Evolutionary conservation across 176 grass and related monocot species (phyloP).

Genomic region (Carex myosuroides): DNA sequence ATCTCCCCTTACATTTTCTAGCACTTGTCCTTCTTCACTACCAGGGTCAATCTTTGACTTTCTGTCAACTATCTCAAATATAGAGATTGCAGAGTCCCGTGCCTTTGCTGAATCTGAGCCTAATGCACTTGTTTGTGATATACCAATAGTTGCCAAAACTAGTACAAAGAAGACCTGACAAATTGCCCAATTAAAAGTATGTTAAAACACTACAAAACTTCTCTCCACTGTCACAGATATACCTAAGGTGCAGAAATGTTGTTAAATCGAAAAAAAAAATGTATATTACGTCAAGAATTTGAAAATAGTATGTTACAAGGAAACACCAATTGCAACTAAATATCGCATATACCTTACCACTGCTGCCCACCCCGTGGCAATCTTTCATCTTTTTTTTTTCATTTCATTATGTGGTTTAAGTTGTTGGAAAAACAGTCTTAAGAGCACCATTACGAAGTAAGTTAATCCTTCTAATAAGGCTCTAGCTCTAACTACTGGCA

Average conservation of each 20-base stretch:
- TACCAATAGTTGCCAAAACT: constrained; percentile 36
- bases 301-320: not conserved
- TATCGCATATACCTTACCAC: not conserved
- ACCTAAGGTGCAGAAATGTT: not conserved
- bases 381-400: not conserved
- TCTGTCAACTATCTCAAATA: constrained; percentile 47
- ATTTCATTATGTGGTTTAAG: not conserved
- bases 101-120: constrained; percentile 40
- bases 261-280: not conserved
- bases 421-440: not conserved
- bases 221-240: not conserved
- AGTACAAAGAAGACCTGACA: constrained; percentile 38
- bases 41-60: constrained; percentile 32
- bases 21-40: constrained; percentile 29
- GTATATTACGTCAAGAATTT: not conserved
- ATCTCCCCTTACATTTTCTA: constrained; percentile 26
- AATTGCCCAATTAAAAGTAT: constrained; percentile 12
- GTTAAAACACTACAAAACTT: not conserved
- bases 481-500: not conserved
- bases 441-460: too few species aligned
- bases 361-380: not conserved
- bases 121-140: constrained; percentile 36
- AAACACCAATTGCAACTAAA: not conserved
- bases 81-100: constrained; percentile 32
- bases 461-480: not conserved